A percentile compares a stretch with the other conserved stretches of the same genome.
phyloP scores from a whole-genome alignment of 139 green algal species.

The Chlamydomonas schloesseri region DNA sequence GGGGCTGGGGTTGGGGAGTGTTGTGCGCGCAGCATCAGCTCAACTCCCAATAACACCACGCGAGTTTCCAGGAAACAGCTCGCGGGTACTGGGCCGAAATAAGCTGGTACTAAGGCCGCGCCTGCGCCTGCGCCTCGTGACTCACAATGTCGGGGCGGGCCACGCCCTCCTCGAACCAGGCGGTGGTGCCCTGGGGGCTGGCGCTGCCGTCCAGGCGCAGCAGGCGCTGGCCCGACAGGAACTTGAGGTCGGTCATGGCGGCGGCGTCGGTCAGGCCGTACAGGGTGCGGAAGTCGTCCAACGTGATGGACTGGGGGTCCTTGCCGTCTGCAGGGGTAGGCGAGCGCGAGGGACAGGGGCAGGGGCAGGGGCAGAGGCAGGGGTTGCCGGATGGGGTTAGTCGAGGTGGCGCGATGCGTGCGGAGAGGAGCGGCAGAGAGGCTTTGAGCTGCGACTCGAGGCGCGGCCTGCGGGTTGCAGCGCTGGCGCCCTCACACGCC shows the following conservation, averaged over 20 bases:
- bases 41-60: too few relatives aligned
- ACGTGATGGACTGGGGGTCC: not conserved
- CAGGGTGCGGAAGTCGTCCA: slow-evolving; percentile 28
- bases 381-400: not conserved
- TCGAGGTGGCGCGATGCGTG: not conserved
- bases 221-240: slow-evolving; percentile 52
- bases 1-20: not conserved
- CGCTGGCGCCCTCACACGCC: too few relatives aligned
- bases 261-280: slow-evolving; percentile 24
- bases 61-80: too few relatives aligned
- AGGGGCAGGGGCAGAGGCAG: too few relatives aligned
- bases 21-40: too few relatives aligned
- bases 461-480: not conserved
- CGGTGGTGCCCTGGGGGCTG: slow-evolving; percentile 22
- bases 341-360: too few relatives aligned
- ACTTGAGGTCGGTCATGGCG: slow-evolving; percentile 34
- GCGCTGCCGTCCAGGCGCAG: slow-evolving; percentile 41
- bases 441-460: too few relatives aligned
- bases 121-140: too few relatives aligned
- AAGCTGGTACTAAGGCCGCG: too few relatives aligned
- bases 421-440: too few relatives aligned
- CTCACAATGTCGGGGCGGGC: slow-evolving; percentile 72
- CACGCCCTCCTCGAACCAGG: slow-evolving; percentile 85
- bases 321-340: not conserved
- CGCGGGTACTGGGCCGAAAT: too few relatives aligned